Evolutionary conservation across 495 filamentous ascomycete species (phyloP), one percentile per base, ranked within the genome.

Genomic region (Friedmanniomyces endolithicus): DNA sequence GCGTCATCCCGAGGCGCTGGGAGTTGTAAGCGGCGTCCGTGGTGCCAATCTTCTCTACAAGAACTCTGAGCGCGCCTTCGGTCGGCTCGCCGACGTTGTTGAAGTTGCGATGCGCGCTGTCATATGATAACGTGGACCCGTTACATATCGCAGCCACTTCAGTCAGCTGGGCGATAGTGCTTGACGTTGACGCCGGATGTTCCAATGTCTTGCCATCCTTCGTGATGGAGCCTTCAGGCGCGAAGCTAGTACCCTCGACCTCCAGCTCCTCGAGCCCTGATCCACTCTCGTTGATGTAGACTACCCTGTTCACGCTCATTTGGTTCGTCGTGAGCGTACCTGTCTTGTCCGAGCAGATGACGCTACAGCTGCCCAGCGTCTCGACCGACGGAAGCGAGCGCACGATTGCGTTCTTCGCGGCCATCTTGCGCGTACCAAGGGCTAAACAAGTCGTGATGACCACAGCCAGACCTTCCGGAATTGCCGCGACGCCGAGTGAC

Each of bases 291-390:
- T 75, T 82, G 63, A 99, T 72, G 65, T 86, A 87, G 27, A 95
- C 86, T 39, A 96, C 75, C 71, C 90, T 95, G 67, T 81, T 90
- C 50, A 95, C 94, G 64, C 92, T 96, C 94, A 99, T 99, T 71
- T 99, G 89, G 72, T 97, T 99, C 34, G 94, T 99, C 24, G 94
- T 99, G 66, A 99, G 72, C 22, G 94, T 99, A 58, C 94, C 94
- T 1, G 94, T 99, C 75, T 99, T 99, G 73, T 99, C 94, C n/a
- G 94, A 99, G 73, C 94, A 99, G 66, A 99, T 95, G 52, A 99
- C 89, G 65, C 92, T 97, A 76, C 94, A 99, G 77, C 94, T 97
- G 64, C 94, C 94, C 37, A 99, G 74, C 11, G 94, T 99, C 71
- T 99, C 94, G 53, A 98, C 92, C 8, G 94, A 97, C 19, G 92